Percentiles rank a stretch among this genome's conserved stretches.
Conservation (phyloP, 352 stramenopile species). For the Phytophthora quininea region DNA sequence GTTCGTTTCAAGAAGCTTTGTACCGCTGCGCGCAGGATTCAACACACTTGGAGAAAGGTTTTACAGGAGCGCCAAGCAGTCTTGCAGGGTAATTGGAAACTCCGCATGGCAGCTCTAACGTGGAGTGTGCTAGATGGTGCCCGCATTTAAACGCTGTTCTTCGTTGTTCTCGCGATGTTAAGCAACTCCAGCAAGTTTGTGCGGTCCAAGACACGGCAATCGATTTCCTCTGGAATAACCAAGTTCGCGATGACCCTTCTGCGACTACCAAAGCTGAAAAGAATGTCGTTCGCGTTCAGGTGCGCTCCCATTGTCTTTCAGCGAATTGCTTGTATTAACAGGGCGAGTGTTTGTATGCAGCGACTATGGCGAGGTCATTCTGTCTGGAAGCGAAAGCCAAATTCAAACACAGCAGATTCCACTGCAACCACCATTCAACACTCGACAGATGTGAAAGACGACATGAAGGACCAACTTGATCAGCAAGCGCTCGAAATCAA, state of each 20-base stretch:
- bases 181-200: conserved; percentile 52
- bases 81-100: conserved; percentile 9
- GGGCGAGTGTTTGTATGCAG: background rate
- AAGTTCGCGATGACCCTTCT: background rate
- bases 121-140: conserved; percentile 1
- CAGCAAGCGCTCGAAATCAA: conserved; percentile 37
- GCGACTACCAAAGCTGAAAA: conserved; percentile 3
- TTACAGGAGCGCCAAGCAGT: conserved; percentile 7
- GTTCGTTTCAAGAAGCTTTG: conserved; percentile 12
- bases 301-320: background rate
- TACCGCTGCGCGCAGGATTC: conserved; percentile 24
- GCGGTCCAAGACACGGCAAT: conserved; percentile 52
- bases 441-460: conserved; percentile 1
- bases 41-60: conserved; percentile 30
- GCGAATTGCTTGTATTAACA: too few species aligned
- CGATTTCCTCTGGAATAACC: conserved; percentile 20
- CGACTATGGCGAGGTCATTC: conserved; percentile 7
- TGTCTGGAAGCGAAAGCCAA: background rate
- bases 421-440: background rate
- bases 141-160: conserved; percentile 17
- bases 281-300: conserved; percentile 14
- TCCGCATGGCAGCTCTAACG: background rate
- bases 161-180: conserved; percentile 36
- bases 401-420: background rate
- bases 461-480: conserved; percentile 26